Percentiles rank a stretch among this genome's conserved stretches.
These are phyloP conservation scores for Alternaria arborescens DNA, from an alignment of 2,329 filamentous ascomycete species.

Conservation along the genomic window DNA sequence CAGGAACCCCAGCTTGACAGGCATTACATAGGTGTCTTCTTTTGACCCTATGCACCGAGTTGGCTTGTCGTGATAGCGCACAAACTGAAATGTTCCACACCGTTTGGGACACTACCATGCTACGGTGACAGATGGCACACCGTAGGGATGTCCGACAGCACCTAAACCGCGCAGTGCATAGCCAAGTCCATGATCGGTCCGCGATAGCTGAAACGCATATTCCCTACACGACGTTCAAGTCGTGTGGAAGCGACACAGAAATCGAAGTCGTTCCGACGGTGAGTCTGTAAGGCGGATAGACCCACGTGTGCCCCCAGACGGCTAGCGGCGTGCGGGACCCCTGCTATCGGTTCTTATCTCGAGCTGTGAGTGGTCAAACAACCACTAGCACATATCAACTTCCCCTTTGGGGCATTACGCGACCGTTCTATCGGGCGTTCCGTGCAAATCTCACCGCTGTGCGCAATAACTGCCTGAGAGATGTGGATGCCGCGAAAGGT, in stretches of 20 bases:
- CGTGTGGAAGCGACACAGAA: slow-evolving; percentile 12
- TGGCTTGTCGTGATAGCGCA: neutral
- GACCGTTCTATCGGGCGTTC: slow-evolving; percentile 27
- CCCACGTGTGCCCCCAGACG: slow-evolving; percentile 21
- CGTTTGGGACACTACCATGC: slow-evolving; percentile 15
- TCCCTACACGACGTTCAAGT: neutral
- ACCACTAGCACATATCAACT: slow-evolving; percentile 16
- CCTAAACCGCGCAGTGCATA: slow-evolving; percentile 21
- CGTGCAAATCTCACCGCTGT: slow-evolving; percentile 33
- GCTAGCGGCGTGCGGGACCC: slow-evolving; percentile 23
- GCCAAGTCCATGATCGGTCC: slow-evolving; percentile 11
- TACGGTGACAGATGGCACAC: slow-evolving; percentile 11
- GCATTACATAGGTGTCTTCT: neutral
- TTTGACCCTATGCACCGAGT: neutral
- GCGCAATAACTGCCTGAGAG: slow-evolving; percentile 20
- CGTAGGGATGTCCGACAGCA: slow-evolving; percentile 14
- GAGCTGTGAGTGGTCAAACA: slow-evolving; percentile 24
- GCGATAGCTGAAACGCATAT: slow-evolving; percentile 4
- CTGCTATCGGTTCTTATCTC: slow-evolving; percentile 20
- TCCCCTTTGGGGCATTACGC: slow-evolving; percentile 22
- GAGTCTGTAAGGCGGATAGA: slow-evolving; percentile 28
- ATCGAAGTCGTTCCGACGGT: slow-evolving; percentile 28
- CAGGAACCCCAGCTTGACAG: neutral
- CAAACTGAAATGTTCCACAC: slow-evolving; percentile 12
- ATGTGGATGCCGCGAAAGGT: slow-evolving; percentile 20